A percentile compares a stretch with the other conserved stretches of the same genome.
Conservation (phyloP, 495 filamentous ascomycete genomes). For the Margaritispora aquatica region DNA sequence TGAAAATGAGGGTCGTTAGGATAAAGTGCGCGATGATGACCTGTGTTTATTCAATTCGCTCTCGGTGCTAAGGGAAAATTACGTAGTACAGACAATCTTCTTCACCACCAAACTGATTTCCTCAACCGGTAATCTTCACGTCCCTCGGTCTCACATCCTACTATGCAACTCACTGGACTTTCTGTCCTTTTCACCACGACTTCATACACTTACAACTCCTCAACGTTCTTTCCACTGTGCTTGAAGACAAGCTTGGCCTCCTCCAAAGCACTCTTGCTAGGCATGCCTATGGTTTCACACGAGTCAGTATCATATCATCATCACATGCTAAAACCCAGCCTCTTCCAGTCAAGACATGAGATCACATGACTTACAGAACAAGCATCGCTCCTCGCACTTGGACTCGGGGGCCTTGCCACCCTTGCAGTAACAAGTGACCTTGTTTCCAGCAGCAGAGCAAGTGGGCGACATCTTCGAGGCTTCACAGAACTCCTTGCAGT, state of each 20-base stretch:
- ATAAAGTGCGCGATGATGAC: neutral
- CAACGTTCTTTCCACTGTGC: slow-evolving; percentile 5
- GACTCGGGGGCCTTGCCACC: slow-evolving; percentile 7
- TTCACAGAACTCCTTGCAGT: slow-evolving; percentile 11
- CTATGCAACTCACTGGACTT: too few species aligned
- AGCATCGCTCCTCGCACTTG: slow-evolving; percentile 13
- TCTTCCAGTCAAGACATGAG: neutral
- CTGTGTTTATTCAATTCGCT: too few species aligned
- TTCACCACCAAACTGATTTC: too few species aligned
- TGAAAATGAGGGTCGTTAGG: neutral
- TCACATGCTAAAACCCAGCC: too few species aligned
- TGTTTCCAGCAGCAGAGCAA: slow-evolving; percentile 7
- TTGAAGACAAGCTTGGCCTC: slow-evolving; percentile 12
- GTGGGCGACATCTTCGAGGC: slow-evolving; percentile 3
- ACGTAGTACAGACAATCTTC: too few species aligned
- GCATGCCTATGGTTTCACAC: slow-evolving; percentile 6
- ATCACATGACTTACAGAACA: slow-evolving; percentile 13
- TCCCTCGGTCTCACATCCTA: too few species aligned
- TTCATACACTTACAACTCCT: slow-evolving; percentile 4
- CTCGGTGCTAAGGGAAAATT: too few species aligned
- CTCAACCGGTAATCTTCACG: too few species aligned
- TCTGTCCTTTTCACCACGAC: too few species aligned
- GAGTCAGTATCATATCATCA: too few species aligned
- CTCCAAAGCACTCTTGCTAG: slow-evolving; percentile 7
- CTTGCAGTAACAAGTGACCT: slow-evolving; percentile 13